Base-by-base conservation (phyloP, 495 filamentous ascomycete species). In the Penicillium maclennaniae region DNA sequence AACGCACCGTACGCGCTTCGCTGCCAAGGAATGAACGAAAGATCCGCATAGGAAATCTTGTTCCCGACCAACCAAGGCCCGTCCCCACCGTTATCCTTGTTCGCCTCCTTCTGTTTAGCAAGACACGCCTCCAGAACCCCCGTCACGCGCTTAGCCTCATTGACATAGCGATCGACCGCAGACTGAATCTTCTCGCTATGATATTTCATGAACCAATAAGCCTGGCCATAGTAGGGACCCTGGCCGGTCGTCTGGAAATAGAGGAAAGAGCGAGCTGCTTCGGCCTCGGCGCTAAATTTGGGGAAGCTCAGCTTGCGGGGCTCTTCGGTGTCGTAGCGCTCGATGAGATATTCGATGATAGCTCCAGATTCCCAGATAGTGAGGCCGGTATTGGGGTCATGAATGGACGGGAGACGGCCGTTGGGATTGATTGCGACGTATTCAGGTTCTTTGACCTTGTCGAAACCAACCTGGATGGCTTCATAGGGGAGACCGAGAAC, bases 301-400 rank as follows among this genome's bases (percentile, higher is more conserved):
- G 54, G 59, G 59, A 49, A 5, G 64, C 49, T 61, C 76, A 83
- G 60, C 69, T 77, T 49, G 75, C 77, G 52, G 77, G 69, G 7
- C 36, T 37, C 16, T 14, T 34, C 31, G 45, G 5, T 73, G 64
- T 87, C 84, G 70, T 87, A 88, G 23, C 63, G 69, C 26, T 83
- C 80, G 43, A 84, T 59, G 7, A 88, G 65, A 57, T 87, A 88
- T 40, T 80, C 66, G 58, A 86, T 43, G 60, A 86, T 85, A 34
- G 84, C 83, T 49, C 81, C 83, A 7, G 76, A 79, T 56, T 87
- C 84, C 79, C 80, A 87, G 7, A 87, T 58, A 0, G 68, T 79
- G 46, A 85, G 56, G 59, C 60, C 72, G 0, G 74, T 80, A 70
- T 87, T 87, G 12, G 77, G 72, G 56, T 86, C 84, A 16, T 81